These are phyloP conservation scores for Trapa bicornis DNA, from an alignment of 345 rosid genomes.

Conservation along the genomic window DNA sequence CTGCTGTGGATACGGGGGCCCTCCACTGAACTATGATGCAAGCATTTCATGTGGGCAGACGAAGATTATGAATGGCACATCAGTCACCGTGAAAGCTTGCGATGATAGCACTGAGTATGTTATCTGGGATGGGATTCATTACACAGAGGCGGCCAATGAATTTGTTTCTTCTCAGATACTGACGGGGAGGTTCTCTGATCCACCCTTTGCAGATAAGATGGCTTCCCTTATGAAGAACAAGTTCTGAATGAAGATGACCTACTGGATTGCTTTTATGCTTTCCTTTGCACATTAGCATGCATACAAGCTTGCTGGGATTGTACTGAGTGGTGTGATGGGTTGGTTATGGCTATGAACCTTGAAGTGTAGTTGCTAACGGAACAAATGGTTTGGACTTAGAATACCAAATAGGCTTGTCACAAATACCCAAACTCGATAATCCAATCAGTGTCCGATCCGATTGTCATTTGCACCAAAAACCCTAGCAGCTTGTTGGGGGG, in stretches of 20 bases:
- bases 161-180: constrained; percentile 63
- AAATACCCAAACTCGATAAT: no score
- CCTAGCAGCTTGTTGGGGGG: no score
- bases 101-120: constrained; percentile 69
- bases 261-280: background rate
- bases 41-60: constrained; percentile 71
- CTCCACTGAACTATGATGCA: constrained; percentile 68
- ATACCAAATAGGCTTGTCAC: no score
- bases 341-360: no score
- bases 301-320: no score
- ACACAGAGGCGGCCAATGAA: constrained; percentile 79
- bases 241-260: constrained; percentile 30
- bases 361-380: no score
- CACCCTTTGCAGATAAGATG: constrained; percentile 72
- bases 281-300: background rate
- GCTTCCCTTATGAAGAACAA: constrained; percentile 66
- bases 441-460: no score
- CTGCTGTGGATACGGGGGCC: constrained; percentile 91
- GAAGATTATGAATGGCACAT: constrained; percentile 51
- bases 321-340: no score
- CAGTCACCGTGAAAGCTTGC: constrained; percentile 59
- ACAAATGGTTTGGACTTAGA: no score
- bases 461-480: no score
- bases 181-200: constrained; percentile 76
- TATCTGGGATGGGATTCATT: constrained; percentile 95